Evolutionary conservation across 352 stramenopile genomes (phyloP).

Genomic region (Phytophthora sp.): DNA sequence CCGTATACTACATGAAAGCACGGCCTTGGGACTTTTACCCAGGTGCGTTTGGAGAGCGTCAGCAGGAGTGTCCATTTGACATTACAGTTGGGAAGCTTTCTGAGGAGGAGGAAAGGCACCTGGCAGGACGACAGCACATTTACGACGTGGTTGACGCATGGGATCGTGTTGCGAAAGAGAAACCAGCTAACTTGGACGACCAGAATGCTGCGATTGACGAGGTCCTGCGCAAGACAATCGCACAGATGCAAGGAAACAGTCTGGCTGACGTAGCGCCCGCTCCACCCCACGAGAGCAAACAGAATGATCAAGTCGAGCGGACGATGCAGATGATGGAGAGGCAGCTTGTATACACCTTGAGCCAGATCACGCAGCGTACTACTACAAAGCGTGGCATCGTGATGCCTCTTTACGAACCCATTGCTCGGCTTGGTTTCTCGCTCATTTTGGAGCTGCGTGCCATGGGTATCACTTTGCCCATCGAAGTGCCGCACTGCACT

Average conservation of each 20-base stretch:
- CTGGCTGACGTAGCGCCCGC: conserved; percentile 13
- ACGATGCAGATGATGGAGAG: conserved; percentile 37
- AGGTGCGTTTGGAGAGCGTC: conserved; percentile 40
- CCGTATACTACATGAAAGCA: conserved; percentile 50
- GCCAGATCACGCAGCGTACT: conserved; percentile 33
- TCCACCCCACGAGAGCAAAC: conserved; percentile 24
- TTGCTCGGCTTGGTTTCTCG: conserved; percentile 47
- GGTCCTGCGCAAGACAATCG: conserved; percentile 27
- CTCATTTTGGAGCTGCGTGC: conserved; percentile 55
- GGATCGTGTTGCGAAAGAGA: conserved; percentile 30
- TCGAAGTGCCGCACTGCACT: conserved; percentile 62
- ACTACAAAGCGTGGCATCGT: conserved; percentile 55
- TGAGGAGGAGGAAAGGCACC: conserved; percentile 33
- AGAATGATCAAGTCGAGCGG: conserved; percentile 16
- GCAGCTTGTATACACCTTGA: conserved; percentile 44
- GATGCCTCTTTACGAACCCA: conserved; percentile 57
- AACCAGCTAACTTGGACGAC: conserved; percentile 32
- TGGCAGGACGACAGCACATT: conserved; percentile 43
- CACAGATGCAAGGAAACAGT: conserved; percentile 23
- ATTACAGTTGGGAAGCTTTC: conserved; percentile 43
- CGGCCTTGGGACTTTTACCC: conserved; percentile 43
- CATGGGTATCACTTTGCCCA: conserved; percentile 49
- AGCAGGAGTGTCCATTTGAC: conserved; percentile 53
- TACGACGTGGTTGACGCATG: conserved; percentile 40
- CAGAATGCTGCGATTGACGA: conserved; percentile 36